Conservation (phyloP, 2,329 filamentous ascomycete genomes). For the Aspergillus awamori region DNA sequence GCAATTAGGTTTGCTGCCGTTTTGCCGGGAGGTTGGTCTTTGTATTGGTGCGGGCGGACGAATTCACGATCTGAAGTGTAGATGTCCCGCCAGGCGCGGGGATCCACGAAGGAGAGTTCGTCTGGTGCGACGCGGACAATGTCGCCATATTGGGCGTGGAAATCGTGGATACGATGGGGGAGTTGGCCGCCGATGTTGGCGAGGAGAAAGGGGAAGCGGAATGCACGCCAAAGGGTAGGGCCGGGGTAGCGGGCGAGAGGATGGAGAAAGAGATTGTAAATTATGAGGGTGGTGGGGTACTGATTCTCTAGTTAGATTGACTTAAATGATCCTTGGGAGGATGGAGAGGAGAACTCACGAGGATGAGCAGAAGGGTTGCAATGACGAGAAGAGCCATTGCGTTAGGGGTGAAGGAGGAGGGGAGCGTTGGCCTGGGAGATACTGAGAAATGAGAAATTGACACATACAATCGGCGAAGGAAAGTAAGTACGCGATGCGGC, state of each 20-base stretch:
- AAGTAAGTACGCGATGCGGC: no score
- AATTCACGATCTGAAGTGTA: conserved; percentile 16
- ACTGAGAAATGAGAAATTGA: no score
- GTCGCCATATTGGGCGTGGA: conserved; percentile 35
- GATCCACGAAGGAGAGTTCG: conserved; percentile 38
- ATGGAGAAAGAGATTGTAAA: conserved; percentile 24
- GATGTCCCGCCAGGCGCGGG: conserved; percentile 38
- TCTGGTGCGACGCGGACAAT: conserved; percentile 38
- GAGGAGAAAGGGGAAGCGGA: conserved; percentile 8
- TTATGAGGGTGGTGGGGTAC: not conserved
- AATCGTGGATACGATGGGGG: conserved; percentile 10
- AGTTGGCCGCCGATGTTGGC: conserved; percentile 14
- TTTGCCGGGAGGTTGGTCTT: conserved; percentile 21
- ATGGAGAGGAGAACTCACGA: not conserved
- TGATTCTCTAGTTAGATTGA: not conserved
- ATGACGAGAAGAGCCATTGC: not conserved
- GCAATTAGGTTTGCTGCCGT: conserved; percentile 14
- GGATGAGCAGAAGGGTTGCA: not conserved
- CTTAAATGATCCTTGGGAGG: not conserved
- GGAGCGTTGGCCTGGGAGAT: no score
- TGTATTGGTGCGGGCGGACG: conserved; percentile 1
- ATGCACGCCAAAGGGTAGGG: conserved; percentile 12
- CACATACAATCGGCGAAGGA: no score
- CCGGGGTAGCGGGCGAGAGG: conserved; percentile 23
- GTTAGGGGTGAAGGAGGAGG: no score